These are phyloP conservation scores for Bauhinia variegata DNA, from an alignment of 306 rosid species.

Conservation along the genomic window DNA sequence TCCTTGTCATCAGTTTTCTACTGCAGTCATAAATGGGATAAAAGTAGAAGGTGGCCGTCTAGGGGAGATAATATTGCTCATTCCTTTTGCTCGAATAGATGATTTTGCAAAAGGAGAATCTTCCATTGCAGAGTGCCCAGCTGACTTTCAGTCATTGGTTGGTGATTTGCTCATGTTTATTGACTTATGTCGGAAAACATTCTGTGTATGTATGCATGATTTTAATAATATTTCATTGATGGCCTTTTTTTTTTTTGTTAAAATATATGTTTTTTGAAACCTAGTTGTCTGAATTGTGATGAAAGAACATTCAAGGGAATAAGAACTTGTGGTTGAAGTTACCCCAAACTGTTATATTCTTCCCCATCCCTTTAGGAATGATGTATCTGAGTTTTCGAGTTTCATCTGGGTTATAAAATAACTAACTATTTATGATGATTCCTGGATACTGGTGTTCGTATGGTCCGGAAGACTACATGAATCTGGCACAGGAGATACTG, in stretches of 20 bases:
- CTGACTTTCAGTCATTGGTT: slow-evolving; percentile 47
- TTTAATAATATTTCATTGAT: too few relatives aligned
- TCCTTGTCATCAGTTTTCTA: slow-evolving; percentile 60
- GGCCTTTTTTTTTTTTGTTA: too few relatives aligned
- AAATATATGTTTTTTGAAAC: too few relatives aligned
- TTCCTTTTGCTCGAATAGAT: slow-evolving; percentile 72
- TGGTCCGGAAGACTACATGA: slow-evolving; percentile 80
- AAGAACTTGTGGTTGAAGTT: neutral
- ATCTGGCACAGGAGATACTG: slow-evolving; percentile 42
- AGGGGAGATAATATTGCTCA: slow-evolving; percentile 82
- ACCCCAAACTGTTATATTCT: neutral
- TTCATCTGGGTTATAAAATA: slow-evolving; percentile 13
- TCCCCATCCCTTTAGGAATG: slow-evolving; percentile 6
- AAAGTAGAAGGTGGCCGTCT: slow-evolving; percentile 83
- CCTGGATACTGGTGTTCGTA: slow-evolving; percentile 85
- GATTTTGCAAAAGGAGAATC: slow-evolving; percentile 87
- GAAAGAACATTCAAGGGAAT: neutral
- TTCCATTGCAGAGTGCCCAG: slow-evolving; percentile 64
- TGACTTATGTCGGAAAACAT: neutral
- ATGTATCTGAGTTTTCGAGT: slow-evolving; percentile 8
- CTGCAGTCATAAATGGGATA: slow-evolving; percentile 65
- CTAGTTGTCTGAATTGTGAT: too few relatives aligned
- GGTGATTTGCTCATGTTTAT: neutral
- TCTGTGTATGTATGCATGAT: too few relatives aligned
- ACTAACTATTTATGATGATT: slow-evolving; percentile 20